Evolutionary conservation across 2,329 filamentous ascomycete species (phyloP), one percentile per base, ranked within the genome.

Genomic region (Colletotrichum sp.): DNA sequence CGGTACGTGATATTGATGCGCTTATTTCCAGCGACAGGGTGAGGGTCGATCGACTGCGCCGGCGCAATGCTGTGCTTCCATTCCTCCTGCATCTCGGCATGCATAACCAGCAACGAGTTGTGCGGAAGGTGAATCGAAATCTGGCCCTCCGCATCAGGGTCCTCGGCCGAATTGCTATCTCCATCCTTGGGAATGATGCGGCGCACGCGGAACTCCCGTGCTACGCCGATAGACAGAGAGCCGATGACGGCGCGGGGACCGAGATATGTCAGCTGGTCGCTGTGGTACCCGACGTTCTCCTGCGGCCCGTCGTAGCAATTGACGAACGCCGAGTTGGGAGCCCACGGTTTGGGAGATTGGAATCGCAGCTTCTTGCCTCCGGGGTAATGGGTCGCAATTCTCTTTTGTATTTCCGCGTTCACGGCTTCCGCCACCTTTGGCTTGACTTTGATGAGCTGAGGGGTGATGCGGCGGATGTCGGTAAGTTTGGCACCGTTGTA

Each of bases 1-100:
- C 97, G 92, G 84, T 98, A 99, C 0, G 97, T 99, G 82, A 99
- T 91, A 82, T 98, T 98, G 79, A 99, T 96, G 55, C 97, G 90
- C 77, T 92, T 93, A 79, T 93, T 96, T 1, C 93, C 94, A 0
- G 96, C 91, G 2, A 98, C 83, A 0, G 96, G 95, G 83, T 99
- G 97, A 2, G 95, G 95, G 76, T 96, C 94, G 74, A 98, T 94
- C 6, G 93, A 91, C 65, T 89, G 88, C 0, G 94, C 93, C 0
- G 96, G 94, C 0, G 92, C 89, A 58, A 99, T 94, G 78, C 91
- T 91, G 83, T 99, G 97, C 83, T 98, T 98, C 96, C 96, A 98
- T 81, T 94, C 93, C 82, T 98, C 96, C 82, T 98, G 96, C 95
- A 98, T 98, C 82, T 98, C 95, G 1, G 96, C 96, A 81, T 98